A percentile compares a stretch with the other conserved stretches of the same genome.
Evolutionary conservation across 2,329 filamentous ascomycete species (phyloP).

Genomic region (Penicillium vulpinum): DNA sequence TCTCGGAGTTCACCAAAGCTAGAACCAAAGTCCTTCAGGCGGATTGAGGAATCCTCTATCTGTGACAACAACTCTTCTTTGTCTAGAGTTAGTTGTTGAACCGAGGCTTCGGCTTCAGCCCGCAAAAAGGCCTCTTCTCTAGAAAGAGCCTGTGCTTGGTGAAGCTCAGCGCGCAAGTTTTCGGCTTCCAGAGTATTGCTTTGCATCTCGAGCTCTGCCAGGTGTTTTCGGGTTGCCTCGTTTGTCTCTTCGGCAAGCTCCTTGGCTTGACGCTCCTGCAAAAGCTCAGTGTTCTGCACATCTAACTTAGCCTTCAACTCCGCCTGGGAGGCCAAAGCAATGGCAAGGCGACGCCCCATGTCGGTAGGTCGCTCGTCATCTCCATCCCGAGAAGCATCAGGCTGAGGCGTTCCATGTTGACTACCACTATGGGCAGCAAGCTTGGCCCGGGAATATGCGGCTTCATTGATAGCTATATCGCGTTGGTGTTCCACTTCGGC

Average conservation of each 20-base stretch:
- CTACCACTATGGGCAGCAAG: conserved; percentile 78
- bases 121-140: conserved; percentile 78
- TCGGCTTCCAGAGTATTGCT: conserved; percentile 83
- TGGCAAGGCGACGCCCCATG: conserved; percentile 78
- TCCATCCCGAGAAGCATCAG: conserved; percentile 55
- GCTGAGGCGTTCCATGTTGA: conserved; percentile 57
- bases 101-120: conserved; percentile 71
- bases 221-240: conserved; percentile 76
- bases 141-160: conserved; percentile 72
- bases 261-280: conserved; percentile 76
- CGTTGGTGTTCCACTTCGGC: conserved; percentile 93
- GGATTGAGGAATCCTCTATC: conserved; percentile 66
- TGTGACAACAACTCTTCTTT: conserved; percentile 73
- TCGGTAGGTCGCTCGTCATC: conserved; percentile 69
- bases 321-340: conserved; percentile 73
- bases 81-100: conserved; percentile 79
- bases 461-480: conserved; percentile 90
- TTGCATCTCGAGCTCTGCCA: conserved; percentile 80
- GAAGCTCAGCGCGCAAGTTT: conserved; percentile 78
- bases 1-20: conserved; percentile 74
- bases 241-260: conserved; percentile 86
- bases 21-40: conserved; percentile 66
- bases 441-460: conserved; percentile 91
- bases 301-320: conserved; percentile 80
- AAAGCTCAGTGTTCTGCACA: conserved; percentile 66